phyloP scores from a whole-genome alignment of 2,329 filamentous ascomycete genomes.

The Epichloe glyceriae region DNA sequence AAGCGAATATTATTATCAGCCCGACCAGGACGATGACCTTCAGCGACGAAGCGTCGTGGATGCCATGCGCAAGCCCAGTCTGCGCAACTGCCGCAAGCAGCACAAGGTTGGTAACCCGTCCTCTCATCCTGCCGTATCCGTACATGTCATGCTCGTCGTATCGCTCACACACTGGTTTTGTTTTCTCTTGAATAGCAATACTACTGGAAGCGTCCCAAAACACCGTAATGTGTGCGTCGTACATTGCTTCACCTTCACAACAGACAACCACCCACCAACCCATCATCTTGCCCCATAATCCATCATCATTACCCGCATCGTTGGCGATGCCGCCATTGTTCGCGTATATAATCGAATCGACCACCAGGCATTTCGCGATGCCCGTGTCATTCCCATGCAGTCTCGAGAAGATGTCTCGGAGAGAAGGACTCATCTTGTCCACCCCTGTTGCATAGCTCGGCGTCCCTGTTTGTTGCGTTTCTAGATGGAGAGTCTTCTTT shows the following conservation, averaged over 20 bases:
- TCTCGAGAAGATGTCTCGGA: not conserved
- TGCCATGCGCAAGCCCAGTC: constrained; percentile 74
- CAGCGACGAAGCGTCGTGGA: constrained; percentile 73
- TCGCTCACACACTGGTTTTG: not conserved
- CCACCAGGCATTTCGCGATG: not conserved
- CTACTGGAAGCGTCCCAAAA: constrained; percentile 53
- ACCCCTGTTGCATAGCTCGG: constrained; percentile 1
- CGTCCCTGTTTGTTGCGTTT: not conserved
- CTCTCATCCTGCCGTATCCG: not conserved
- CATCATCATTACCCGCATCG: not conserved
- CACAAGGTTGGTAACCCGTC: constrained; percentile 67
- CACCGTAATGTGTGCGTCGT: constrained; percentile 28
- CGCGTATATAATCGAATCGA: not conserved
- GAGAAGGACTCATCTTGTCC: not conserved
- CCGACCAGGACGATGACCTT: constrained; percentile 71
- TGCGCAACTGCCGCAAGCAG: constrained; percentile 83
- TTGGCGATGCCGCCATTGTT: not conserved
- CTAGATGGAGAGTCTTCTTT: not conserved
- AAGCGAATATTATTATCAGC: constrained; percentile 94
- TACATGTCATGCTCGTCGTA: not conserved
- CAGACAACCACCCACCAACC: not conserved
- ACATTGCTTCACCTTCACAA: not conserved
- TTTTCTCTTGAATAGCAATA: constrained; percentile 45
- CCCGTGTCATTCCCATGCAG: not conserved
- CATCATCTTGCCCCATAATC: not conserved